Conservation (phyloP, 768 basidiomycete species). For the Psilocybe tampanensis region DNA sequence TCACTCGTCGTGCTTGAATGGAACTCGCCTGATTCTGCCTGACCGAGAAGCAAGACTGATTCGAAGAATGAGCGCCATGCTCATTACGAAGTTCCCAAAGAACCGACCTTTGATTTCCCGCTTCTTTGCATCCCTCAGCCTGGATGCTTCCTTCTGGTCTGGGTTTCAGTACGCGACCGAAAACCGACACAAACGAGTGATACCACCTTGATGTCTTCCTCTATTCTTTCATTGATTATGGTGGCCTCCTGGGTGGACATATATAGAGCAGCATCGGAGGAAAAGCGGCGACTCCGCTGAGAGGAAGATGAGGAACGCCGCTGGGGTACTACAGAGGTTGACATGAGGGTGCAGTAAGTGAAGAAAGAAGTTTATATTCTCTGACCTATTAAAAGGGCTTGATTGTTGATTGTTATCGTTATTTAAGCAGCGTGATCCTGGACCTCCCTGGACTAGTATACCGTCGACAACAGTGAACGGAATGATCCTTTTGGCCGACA, state of each 20-base stretch:
- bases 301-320: slow-evolving; percentile 9
- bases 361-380: slow-evolving; percentile 5
- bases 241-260: slow-evolving; percentile 39
- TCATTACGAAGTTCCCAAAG: neutral
- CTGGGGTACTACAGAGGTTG: slow-evolving; percentile 14
- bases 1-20: neutral
- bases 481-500: slow-evolving; percentile 19
- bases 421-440: slow-evolving; percentile 13
- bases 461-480: slow-evolving; percentile 21
- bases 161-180: slow-evolving; percentile 3
- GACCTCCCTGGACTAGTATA: too few species aligned
- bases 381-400: slow-evolving; percentile 16
- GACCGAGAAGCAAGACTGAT: slow-evolving; percentile 74
- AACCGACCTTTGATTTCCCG: slow-evolving; percentile 52
- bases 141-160: slow-evolving; percentile 44
- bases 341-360: slow-evolving; percentile 12
- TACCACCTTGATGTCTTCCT: slow-evolving; percentile 55
- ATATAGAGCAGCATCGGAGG: slow-evolving; percentile 10
- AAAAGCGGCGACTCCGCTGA: slow-evolving; percentile 7
- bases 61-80: neutral
- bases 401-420: slow-evolving; percentile 18
- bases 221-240: slow-evolving; percentile 52
- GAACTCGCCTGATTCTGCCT: slow-evolving; percentile 63
- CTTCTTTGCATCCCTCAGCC: slow-evolving; percentile 43
- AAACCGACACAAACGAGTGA: neutral